Evolutionary conservation across 495 filamentous ascomycete species (phyloP).

Genomic region (Talaromyces adpressus): DNA sequence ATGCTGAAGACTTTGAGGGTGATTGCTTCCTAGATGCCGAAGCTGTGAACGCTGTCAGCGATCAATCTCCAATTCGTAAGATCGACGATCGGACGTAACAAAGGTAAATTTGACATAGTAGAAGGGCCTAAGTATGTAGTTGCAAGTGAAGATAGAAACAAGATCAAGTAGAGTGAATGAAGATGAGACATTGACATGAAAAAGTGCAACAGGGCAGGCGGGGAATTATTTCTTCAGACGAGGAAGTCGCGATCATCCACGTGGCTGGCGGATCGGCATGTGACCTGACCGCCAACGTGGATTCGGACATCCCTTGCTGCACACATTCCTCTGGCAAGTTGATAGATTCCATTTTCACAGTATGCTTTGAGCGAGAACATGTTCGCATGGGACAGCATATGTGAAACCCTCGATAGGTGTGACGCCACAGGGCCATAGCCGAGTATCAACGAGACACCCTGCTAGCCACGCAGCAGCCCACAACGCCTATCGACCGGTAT

Average conservation of each 20-base stretch:
- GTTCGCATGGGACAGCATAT: background rate
- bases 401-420: background rate
- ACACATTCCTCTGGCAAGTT: background rate
- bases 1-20: conserved; percentile 36
- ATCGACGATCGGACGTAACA: background rate
- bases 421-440: background rate
- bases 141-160: conserved; percentile 4
- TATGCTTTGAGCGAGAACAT: background rate
- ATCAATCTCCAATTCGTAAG: background rate
- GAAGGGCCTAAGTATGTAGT: background rate
- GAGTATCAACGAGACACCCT: background rate
- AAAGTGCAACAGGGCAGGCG: background rate
- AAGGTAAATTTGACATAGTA: background rate
- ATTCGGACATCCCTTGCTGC: background rate
- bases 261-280: conserved; percentile 1
- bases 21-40: conserved; percentile 28
- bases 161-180: conserved; percentile 11
- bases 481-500: background rate
- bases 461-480: background rate
- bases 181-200: conserved; percentile 11
- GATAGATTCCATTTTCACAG: background rate
- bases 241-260: conserved; percentile 1
- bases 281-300: background rate
- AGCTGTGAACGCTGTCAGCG: conserved; percentile 18
- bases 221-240: background rate